Evolutionary conservation across 768 basidiomycete genomes (phyloP).

Genomic region (Flagelloscypha sp.): DNA sequence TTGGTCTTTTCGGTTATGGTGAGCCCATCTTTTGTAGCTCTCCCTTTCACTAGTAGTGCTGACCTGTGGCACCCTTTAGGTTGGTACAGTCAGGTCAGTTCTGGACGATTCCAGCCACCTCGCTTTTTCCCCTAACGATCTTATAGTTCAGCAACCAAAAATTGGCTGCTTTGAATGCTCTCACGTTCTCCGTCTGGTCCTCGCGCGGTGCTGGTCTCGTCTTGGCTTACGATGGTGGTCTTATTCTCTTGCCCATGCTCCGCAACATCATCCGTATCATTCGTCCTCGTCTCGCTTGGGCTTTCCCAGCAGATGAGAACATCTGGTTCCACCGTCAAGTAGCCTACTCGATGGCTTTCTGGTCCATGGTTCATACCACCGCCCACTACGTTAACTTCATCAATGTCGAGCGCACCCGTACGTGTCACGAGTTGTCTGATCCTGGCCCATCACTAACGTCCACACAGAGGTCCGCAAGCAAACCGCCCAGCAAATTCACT

Average conservation of each 20-base stretch:
- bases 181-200: slow-evolving; percentile 81
- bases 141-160: slow-evolving; percentile 48
- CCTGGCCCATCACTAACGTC: slow-evolving; percentile 2
- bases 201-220: slow-evolving; percentile 90
- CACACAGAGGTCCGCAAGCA: slow-evolving; percentile 71
- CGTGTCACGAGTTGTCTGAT: slow-evolving; percentile 19
- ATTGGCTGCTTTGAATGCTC: slow-evolving; percentile 68
- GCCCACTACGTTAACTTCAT: slow-evolving; percentile 93
- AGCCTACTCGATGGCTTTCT: slow-evolving; percentile 91
- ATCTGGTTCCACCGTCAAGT: slow-evolving; percentile 96
- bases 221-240: slow-evolving; percentile 76
- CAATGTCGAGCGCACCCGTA: slow-evolving; percentile 83
- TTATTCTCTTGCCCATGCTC: slow-evolving; percentile 84
- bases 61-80: no score
- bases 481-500: slow-evolving; percentile 77
- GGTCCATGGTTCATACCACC: slow-evolving; percentile 87
- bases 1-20: slow-evolving; percentile 70
- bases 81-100: slow-evolving; percentile 74
- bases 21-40: no score
- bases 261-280: slow-evolving; percentile 81
- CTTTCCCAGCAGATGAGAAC: slow-evolving; percentile 90
- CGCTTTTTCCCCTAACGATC: slow-evolving; percentile 4
- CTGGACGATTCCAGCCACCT: background rate
- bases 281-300: slow-evolving; percentile 71
- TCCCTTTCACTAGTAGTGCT: no score